phyloP scores from a whole-genome alignment of 2,329 filamentous ascomycete species.

The Claviceps purpurea region DNA sequence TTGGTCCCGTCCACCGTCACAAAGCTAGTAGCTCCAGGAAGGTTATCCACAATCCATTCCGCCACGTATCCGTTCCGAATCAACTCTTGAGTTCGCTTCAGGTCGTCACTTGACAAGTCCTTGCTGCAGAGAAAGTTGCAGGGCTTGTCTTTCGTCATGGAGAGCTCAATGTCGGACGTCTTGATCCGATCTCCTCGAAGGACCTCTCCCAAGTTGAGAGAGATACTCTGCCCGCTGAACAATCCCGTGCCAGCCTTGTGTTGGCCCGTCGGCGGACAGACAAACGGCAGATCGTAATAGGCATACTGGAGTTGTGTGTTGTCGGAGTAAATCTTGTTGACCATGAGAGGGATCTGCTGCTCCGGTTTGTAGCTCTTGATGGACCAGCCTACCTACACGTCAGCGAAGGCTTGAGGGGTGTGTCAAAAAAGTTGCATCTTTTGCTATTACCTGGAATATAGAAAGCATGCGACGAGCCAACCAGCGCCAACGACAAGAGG shows the following conservation, averaged over 20 bases:
- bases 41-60: constrained; percentile 88
- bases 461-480: constrained; percentile 44
- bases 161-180: constrained; percentile 69
- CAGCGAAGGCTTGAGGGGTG: not conserved
- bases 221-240: constrained; percentile 62
- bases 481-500: constrained; percentile 29
- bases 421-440: not conserved
- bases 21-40: constrained; percentile 80
- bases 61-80: constrained; percentile 72
- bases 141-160: constrained; percentile 62
- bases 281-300: constrained; percentile 78
- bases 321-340: constrained; percentile 87
- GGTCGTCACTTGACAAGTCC: constrained; percentile 48
- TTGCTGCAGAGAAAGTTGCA: constrained; percentile 61
- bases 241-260: constrained; percentile 52
- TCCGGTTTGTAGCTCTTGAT: constrained; percentile 65
- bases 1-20: constrained; percentile 71
- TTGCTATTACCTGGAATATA: constrained; percentile 64
- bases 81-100: constrained; percentile 56
- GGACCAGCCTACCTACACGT: constrained; percentile 50
- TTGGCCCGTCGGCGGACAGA: constrained; percentile 64
- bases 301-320: constrained; percentile 84
- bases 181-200: constrained; percentile 76
- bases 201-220: constrained; percentile 76
- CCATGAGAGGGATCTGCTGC: constrained; percentile 69